Percentiles rank a stretch among this genome's conserved stretches.
Conservation (phyloP, 768 basidiomycete species). For the Rhodotorula taiwanensis region DNA sequence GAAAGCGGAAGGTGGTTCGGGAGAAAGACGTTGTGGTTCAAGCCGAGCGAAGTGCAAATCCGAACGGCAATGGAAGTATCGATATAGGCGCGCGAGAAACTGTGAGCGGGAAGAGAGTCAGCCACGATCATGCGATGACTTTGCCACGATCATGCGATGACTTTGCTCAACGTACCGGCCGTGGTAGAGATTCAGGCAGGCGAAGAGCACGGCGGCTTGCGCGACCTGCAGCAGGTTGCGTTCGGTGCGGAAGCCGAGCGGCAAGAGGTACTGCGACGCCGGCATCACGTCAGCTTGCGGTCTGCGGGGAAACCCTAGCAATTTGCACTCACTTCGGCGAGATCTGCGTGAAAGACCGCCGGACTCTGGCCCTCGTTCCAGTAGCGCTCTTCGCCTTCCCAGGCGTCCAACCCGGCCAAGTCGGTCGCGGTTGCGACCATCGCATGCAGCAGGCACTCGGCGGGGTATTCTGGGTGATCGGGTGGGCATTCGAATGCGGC, state of each 20-base stretch:
- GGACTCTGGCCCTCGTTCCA: neutral
- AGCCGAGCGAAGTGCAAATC: slow-evolving; percentile 7
- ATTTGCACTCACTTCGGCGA: neutral
- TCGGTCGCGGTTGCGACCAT: slow-evolving; percentile 2
- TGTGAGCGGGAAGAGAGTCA: neutral
- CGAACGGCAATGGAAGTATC: slow-evolving; percentile 4
- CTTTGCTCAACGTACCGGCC: neutral
- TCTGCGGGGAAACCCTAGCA: too few relatives aligned
- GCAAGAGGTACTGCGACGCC: neutral
- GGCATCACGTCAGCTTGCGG: too few relatives aligned
- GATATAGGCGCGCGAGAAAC: slow-evolving; percentile 5
- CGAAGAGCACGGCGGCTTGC: slow-evolving; percentile 4
- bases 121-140: neutral
- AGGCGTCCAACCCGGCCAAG: neutral
- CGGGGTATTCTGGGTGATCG: slow-evolving; percentile 6
- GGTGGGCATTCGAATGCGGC: neutral
- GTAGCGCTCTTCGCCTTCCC: slow-evolving; percentile 7
- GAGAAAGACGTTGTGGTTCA: neutral
- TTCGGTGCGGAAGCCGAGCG: neutral
- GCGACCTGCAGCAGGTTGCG: slow-evolving; percentile 5
- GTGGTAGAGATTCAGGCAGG: neutral
- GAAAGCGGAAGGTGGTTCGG: neutral
- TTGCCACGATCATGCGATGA: too few relatives aligned
- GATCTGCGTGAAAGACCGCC: neutral
- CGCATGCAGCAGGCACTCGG: slow-evolving; percentile 4